Percentiles rank a stretch among this genome's conserved stretches.
phyloP scores from a whole-genome alignment of 2,329 filamentous ascomycete species.

The Aspergillus awamori region DNA sequence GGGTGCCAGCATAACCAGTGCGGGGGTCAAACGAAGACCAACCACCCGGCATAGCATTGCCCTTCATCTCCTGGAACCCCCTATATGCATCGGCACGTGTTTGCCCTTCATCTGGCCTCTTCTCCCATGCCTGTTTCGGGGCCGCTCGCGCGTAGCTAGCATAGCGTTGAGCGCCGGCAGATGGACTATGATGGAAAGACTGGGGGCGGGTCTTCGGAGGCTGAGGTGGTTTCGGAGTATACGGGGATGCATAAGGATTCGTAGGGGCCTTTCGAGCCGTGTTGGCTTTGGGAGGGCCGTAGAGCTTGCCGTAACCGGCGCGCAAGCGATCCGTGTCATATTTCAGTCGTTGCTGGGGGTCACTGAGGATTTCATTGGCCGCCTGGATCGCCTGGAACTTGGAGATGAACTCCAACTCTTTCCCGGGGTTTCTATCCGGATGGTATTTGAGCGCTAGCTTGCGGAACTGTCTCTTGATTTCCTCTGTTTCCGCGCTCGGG shows the following conservation, averaged over 20 bases:
- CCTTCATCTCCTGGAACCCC: conserved; percentile 51
- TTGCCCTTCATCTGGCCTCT: conserved; percentile 42
- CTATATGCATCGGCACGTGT: conserved; percentile 49
- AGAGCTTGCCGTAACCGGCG: conserved; percentile 45
- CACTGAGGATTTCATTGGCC: conserved; percentile 75
- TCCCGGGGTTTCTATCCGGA: conserved; percentile 84
- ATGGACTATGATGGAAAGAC: conserved; percentile 35
- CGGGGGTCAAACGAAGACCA: conserved; percentile 47
- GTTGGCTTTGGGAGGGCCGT: conserved; percentile 34
- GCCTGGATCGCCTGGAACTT: conserved; percentile 86
- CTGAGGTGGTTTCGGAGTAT: conserved; percentile 29
- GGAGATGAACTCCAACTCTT: conserved; percentile 75
- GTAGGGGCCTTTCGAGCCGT: conserved; percentile 34
- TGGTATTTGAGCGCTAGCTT: conserved; percentile 88
- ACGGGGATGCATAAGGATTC: conserved; percentile 26
- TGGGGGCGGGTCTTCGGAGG: conserved; percentile 25
- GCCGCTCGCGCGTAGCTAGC: conserved; percentile 45
- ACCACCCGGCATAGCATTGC: conserved; percentile 26
- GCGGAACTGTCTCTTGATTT: conserved; percentile 84
- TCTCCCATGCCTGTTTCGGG: conserved; percentile 42
- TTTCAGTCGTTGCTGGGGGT: conserved; percentile 59
- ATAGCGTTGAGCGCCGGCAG: conserved; percentile 44
- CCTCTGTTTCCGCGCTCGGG: conserved; percentile 67
- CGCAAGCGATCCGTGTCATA: conserved; percentile 65
- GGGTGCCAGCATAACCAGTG: conserved; percentile 27